phyloP scores from a whole-genome alignment of 1,284 basidiomycete genomes.

The Coniferiporia sulphurascens region DNA sequence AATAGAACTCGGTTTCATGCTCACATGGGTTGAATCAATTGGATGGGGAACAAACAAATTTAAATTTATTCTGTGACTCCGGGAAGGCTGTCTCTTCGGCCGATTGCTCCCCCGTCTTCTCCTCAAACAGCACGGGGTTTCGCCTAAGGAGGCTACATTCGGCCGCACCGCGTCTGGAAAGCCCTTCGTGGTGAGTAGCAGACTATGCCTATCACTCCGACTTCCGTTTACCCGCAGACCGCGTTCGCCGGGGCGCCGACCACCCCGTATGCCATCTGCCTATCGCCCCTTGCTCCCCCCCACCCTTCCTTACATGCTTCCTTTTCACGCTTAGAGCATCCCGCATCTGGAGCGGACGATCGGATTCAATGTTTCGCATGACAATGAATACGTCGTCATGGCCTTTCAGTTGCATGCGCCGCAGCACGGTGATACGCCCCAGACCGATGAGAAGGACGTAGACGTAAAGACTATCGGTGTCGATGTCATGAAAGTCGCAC shows the following conservation, averaged over 20 bases:
- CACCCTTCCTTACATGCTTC: neutral
- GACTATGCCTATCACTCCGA: neutral
- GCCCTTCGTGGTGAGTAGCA: conserved; percentile 59
- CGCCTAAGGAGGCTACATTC: conserved; percentile 45
- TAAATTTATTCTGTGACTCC: conserved; percentile 1
- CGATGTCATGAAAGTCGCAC: conserved; percentile 71
- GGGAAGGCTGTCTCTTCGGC: conserved; percentile 65
- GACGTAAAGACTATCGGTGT: conserved; percentile 45
- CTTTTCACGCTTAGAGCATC: conserved; percentile 34
- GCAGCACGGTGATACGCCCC: neutral
- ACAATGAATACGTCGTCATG: conserved; percentile 66
- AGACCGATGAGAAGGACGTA: neutral
- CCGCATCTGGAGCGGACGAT: conserved; percentile 44
- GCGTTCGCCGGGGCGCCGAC: neutral
- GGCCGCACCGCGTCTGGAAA: conserved; percentile 57
- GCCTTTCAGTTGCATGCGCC: conserved; percentile 46
- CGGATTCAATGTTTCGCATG: conserved; percentile 78
- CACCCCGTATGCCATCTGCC: conserved; percentile 5
- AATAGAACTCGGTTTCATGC: neutral
- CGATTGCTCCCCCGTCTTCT: conserved; percentile 60
- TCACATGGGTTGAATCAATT: conserved; percentile 1
- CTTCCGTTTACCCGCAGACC: neutral
- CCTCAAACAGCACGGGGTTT: conserved; percentile 50
- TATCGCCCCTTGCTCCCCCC: neutral
- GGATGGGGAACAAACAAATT: neutral